These are phyloP conservation scores for Macadamia integrifolia DNA, from an alignment of 164 flowering plant species.

Conservation along the genomic window DNA sequence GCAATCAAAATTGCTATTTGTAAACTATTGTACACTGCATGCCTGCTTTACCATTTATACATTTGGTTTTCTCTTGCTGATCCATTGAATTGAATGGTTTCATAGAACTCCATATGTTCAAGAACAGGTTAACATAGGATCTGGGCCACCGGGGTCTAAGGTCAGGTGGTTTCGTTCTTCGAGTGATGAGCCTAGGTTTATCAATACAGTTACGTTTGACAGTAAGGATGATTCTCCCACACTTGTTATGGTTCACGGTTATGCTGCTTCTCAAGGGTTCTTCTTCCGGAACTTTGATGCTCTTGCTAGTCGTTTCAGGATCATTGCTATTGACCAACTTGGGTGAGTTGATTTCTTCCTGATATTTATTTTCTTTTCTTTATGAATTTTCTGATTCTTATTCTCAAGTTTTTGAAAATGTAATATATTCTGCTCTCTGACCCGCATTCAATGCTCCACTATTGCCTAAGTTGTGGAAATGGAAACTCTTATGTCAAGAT, in stretches of 20 bases:
- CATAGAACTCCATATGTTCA: slow-evolving; percentile 78
- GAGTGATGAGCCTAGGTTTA: slow-evolving; percentile 72
- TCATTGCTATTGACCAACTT: slow-evolving; percentile 93
- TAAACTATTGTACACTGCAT: too few species aligned
- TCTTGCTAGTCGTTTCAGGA: slow-evolving; percentile 66
- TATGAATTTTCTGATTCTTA: not conserved
- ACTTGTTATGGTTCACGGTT: slow-evolving; percentile 95
- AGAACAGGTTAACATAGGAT: slow-evolving; percentile 79
- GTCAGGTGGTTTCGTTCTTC: slow-evolving; percentile 83
- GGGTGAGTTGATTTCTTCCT: slow-evolving; percentile 45
- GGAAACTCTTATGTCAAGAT: too few species aligned
- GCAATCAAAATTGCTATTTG: too few species aligned
- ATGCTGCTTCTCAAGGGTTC: slow-evolving; percentile 94
- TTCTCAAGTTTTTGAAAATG: too few species aligned
- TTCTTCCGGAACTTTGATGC: slow-evolving; percentile 91
- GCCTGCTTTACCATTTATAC: not conserved
- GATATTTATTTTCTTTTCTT: not conserved
- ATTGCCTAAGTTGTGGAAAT: too few species aligned
- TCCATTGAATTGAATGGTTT: slow-evolving; percentile 11
- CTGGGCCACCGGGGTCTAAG: slow-evolving; percentile 87
- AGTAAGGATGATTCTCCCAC: slow-evolving; percentile 73
- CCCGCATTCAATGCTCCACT: too few species aligned
- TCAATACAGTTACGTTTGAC: slow-evolving; percentile 84
- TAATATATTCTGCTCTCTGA: too few species aligned
- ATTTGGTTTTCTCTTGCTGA: not conserved